Conservation (phyloP, 2,329 filamentous ascomycete species). For the Hortaea sp. region DNA sequence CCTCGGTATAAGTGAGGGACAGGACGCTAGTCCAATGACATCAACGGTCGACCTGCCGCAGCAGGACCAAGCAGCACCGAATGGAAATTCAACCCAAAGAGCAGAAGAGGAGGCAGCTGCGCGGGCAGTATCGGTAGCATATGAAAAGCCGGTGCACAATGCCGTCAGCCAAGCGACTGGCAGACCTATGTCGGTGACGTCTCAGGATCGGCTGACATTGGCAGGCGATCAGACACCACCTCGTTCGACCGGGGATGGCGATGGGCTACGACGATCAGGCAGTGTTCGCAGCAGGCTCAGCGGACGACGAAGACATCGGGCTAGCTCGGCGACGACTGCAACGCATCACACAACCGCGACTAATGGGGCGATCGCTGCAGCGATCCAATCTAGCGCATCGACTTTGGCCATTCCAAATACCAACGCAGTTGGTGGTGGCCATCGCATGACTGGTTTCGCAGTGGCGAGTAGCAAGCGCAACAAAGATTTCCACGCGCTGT, state of each 20-base stretch:
- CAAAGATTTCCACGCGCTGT: slow-evolving; percentile 83
- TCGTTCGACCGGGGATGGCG: slow-evolving; percentile 48
- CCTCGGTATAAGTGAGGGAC: slow-evolving; percentile 58
- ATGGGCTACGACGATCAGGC: slow-evolving; percentile 43
- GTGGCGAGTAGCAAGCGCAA: slow-evolving; percentile 95
- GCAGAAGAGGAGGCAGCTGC: slow-evolving; percentile 50
- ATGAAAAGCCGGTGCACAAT: slow-evolving; percentile 33
- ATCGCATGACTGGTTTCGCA: slow-evolving; percentile 85
- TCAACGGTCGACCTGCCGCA: slow-evolving; percentile 51
- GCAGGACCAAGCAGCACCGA: slow-evolving; percentile 29
- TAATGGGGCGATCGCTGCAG: slow-evolving; percentile 58
- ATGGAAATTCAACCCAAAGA: slow-evolving; percentile 44
- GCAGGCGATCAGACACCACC: slow-evolving; percentile 57
- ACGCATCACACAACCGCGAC: slow-evolving; percentile 50
- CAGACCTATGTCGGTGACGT: slow-evolving; percentile 31
- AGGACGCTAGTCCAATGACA: slow-evolving; percentile 46
- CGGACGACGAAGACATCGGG: slow-evolving; percentile 57
- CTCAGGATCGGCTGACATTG: slow-evolving; percentile 24
- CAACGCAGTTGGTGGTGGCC: slow-evolving; percentile 42
- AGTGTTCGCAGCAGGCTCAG: slow-evolving; percentile 46
- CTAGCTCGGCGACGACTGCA: slow-evolving; percentile 60
- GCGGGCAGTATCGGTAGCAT: slow-evolving; percentile 52
- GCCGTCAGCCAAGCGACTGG: slow-evolving; percentile 24
- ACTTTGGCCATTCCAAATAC: slow-evolving; percentile 57
- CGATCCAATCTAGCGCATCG: slow-evolving; percentile 59